phyloP scores from a whole-genome alignment of 129 eudicot species.

The Tanacetum coccineum region DNA sequence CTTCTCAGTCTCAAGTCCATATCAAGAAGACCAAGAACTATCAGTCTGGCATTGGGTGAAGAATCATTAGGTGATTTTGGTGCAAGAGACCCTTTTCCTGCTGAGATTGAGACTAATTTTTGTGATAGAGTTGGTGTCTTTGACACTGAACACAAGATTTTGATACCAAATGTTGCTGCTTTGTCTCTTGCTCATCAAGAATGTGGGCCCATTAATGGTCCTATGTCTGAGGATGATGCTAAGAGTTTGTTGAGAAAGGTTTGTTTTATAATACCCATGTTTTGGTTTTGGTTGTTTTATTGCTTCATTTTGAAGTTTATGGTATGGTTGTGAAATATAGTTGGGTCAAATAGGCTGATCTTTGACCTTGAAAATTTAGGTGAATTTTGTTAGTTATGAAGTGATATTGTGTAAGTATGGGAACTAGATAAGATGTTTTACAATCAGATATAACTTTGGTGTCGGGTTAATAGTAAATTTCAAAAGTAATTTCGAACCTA shows the following conservation, averaged over 20 bases:
- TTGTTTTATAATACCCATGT: background rate
- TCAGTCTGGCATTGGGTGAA: slow-evolving; percentile 11
- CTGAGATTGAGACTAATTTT: slow-evolving; percentile 62
- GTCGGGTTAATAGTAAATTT: background rate
- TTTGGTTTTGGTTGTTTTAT: background rate
- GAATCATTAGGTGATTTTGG: slow-evolving; percentile 77
- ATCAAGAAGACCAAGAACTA: slow-evolving; percentile 14
- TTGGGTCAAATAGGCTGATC: slow-evolving; percentile 1
- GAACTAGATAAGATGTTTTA: background rate
- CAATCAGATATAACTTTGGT: slow-evolving; percentile 5
- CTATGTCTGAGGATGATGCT: slow-evolving; percentile 61
- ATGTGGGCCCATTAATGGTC: slow-evolving; percentile 41
- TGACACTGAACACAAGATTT: slow-evolving; percentile 77
- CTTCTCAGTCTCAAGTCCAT: background rate
- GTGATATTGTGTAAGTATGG: background rate
- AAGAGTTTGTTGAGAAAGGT: slow-evolving; percentile 67
- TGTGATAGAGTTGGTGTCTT: slow-evolving; percentile 54
- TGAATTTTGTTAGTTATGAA: slow-evolving; percentile 2
- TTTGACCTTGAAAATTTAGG: background rate
- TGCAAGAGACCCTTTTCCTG: slow-evolving; percentile 92
- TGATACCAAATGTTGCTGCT: slow-evolving; percentile 69
- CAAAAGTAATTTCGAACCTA: background rate
- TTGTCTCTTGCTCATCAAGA: slow-evolving; percentile 59
- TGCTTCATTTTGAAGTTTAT: background rate
- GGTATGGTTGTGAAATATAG: background rate